phyloP scores from a whole-genome alignment of 495 filamentous ascomycete species.

The Elasticomyces elasticus region DNA sequence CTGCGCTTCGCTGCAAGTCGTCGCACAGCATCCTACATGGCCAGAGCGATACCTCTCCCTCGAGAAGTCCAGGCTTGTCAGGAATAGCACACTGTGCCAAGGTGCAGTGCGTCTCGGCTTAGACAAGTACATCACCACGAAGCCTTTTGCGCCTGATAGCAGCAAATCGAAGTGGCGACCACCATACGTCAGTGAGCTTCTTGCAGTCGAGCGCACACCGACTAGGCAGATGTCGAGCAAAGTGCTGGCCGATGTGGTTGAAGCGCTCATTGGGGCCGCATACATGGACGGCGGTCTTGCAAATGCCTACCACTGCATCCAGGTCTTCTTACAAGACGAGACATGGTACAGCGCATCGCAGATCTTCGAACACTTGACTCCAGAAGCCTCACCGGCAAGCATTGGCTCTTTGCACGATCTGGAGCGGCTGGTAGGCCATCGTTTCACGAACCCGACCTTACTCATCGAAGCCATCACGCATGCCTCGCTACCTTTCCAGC shows the following conservation, averaged over 20 bases:
- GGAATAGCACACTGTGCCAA: constrained; percentile 58
- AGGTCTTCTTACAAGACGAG: constrained; percentile 54
- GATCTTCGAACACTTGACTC: constrained; percentile 25
- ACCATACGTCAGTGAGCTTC: constrained; percentile 46
- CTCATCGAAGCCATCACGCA: constrained; percentile 84
- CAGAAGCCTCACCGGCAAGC: constrained; percentile 27
- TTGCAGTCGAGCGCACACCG: constrained; percentile 18
- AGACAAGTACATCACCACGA: constrained; percentile 63
- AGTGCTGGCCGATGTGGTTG: constrained; percentile 79
- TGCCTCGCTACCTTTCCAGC: constrained; percentile 50
- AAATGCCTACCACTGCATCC: constrained; percentile 55
- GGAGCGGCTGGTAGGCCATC: constrained; percentile 51
- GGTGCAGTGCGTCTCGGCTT: constrained; percentile 55
- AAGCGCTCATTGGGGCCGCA: constrained; percentile 71
- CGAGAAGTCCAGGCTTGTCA: constrained; percentile 58
- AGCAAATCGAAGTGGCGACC: constrained; percentile 72
- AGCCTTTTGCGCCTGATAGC: constrained; percentile 53
- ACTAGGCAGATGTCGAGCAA: constrained; percentile 56
- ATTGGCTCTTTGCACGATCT: constrained; percentile 13
- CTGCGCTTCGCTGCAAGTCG: constrained; percentile 55
- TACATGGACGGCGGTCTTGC: constrained; percentile 59
- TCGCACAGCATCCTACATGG: constrained; percentile 55
- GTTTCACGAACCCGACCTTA: constrained; percentile 57
- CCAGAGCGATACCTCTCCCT: constrained; percentile 70
- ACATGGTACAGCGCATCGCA: constrained; percentile 41